phyloP scores from a whole-genome alignment of 176 grass and related monocot genomes.

The Metroxylon sagu region DNA sequence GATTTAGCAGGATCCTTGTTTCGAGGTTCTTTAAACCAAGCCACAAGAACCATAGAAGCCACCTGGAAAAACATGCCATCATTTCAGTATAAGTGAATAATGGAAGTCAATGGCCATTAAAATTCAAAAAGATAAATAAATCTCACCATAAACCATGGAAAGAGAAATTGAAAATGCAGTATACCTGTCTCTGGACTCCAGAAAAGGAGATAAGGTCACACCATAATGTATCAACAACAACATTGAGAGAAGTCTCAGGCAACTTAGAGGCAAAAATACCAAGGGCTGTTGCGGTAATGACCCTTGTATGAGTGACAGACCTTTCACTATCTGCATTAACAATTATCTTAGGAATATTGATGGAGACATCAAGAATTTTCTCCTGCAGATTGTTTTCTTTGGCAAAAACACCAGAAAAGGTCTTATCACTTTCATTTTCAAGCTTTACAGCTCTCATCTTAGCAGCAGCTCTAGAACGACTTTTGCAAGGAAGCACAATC shows the following conservation, averaged over 20 bases:
- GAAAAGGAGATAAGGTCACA: constrained; percentile 61
- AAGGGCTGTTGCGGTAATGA: constrained; percentile 77
- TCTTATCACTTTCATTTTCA: constrained; percentile 41
- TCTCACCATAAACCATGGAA: too few species aligned
- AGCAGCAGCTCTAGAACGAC: constrained; percentile 80
- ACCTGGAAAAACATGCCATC: constrained; percentile 33
- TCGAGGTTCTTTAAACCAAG: constrained; percentile 86
- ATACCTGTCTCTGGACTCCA: constrained; percentile 96
- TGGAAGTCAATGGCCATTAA: neutral
- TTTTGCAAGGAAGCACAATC: constrained; percentile 90
- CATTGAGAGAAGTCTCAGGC: constrained; percentile 56
- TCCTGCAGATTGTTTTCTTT: constrained; percentile 49
- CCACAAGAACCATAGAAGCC: constrained; percentile 82
- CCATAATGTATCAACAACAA: constrained; percentile 61
- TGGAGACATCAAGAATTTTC: constrained; percentile 41
- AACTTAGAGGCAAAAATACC: constrained; percentile 87
- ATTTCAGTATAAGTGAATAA: constrained; percentile 3
- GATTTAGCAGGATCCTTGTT: constrained; percentile 36
- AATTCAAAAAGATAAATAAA: constrained; percentile 5
- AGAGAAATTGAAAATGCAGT: too few species aligned
- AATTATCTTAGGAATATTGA: constrained; percentile 52
- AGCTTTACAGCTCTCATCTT: constrained; percentile 71
- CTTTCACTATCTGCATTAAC: constrained; percentile 85
- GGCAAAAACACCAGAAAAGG: constrained; percentile 50
- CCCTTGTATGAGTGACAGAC: constrained; percentile 88